Evolutionary conservation across 768 basidiomycete genomes (phyloP).

Genomic region (Leccinum arenicola): DNA sequence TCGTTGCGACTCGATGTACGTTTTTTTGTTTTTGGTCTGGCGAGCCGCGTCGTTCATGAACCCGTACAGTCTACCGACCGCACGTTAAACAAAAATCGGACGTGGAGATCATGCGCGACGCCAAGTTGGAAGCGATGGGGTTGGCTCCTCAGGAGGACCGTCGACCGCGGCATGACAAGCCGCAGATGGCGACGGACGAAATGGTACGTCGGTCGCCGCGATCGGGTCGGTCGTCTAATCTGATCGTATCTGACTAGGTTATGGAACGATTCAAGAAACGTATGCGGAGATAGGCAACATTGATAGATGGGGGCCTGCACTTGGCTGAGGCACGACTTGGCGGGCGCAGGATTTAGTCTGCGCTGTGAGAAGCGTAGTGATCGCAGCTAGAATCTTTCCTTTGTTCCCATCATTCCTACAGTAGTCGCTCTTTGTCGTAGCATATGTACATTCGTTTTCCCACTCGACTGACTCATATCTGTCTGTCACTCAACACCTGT

Average conservation of each 20-base stretch:
- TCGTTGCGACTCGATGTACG: slow-evolving; percentile 86
- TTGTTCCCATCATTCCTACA: no score
- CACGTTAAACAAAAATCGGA: slow-evolving; percentile 83
- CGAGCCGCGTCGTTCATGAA: not conserved
- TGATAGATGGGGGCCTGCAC: not conserved
- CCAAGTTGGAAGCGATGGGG: slow-evolving; percentile 84
- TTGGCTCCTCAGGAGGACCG: slow-evolving; percentile 47
- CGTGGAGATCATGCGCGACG: slow-evolving; percentile 82
- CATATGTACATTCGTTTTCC: no score
- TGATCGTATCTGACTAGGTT: slow-evolving; percentile 49
- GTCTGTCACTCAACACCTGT: no score
- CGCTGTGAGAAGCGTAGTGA: no score
- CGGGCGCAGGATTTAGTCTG: no score
- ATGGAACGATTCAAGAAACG: slow-evolving; percentile 98
- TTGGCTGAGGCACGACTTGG: no score
- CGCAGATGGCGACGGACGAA: slow-evolving; percentile 90
- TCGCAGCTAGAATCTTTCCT: no score
- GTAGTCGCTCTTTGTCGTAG: no score
- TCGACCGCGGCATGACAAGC: slow-evolving; percentile 47
- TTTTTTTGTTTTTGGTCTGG: not conserved
- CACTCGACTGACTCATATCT: no score
- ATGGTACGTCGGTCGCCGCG: slow-evolving; percentile 46
- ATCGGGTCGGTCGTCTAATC: not conserved
- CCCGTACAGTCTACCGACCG: slow-evolving; percentile 72
- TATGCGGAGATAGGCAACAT: slow-evolving; percentile 63